Percentiles rank a stretch among this genome's conserved stretches.
Evolutionary conservation across 768 basidiomycete species (phyloP).

Genomic region (Mrakia frigida): DNA sequence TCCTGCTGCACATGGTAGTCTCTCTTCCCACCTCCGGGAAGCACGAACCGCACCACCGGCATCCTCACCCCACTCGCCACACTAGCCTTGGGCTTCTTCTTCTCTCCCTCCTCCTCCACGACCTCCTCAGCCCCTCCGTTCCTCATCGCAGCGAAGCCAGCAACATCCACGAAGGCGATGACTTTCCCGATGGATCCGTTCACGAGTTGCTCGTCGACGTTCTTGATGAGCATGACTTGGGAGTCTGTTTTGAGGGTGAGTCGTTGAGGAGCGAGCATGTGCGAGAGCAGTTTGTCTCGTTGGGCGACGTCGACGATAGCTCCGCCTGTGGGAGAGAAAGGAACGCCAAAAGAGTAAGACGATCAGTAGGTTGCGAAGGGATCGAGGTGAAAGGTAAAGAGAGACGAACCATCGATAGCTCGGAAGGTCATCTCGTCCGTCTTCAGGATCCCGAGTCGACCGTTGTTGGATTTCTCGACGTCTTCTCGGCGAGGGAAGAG

Average conservation of each 20-base stretch:
- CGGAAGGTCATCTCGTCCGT: constrained; percentile 11
- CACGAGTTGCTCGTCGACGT: constrained; percentile 79
- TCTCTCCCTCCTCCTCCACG: constrained; percentile 24
- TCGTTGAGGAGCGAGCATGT: constrained; percentile 74
- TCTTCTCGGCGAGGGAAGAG: constrained; percentile 90
- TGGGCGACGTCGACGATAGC: constrained; percentile 44
- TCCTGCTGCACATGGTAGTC: constrained; percentile 63
- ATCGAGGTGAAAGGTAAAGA: neutral
- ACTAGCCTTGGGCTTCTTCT: neutral
- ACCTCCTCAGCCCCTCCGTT: neutral
- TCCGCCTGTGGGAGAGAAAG: neutral
- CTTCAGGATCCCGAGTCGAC: constrained; percentile 6
- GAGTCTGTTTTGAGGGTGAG: constrained; percentile 69
- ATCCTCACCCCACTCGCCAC: constrained; percentile 30
- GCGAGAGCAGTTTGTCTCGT: constrained; percentile 70
- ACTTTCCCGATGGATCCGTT: constrained; percentile 92
- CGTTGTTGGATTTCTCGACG: constrained; percentile 75
- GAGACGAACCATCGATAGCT: constrained; percentile 14
- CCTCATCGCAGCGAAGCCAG: constrained; percentile 47
- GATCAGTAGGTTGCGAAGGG: neutral
- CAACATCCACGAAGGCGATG: constrained; percentile 59
- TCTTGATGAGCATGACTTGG: constrained; percentile 97
- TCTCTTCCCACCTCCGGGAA: constrained; percentile 55
- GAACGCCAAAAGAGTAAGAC: too few relatives aligned
- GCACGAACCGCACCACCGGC: constrained; percentile 74